phyloP scores from a whole-genome alignment of 257 asterid species.

The Solanum lycopersicoides region DNA sequence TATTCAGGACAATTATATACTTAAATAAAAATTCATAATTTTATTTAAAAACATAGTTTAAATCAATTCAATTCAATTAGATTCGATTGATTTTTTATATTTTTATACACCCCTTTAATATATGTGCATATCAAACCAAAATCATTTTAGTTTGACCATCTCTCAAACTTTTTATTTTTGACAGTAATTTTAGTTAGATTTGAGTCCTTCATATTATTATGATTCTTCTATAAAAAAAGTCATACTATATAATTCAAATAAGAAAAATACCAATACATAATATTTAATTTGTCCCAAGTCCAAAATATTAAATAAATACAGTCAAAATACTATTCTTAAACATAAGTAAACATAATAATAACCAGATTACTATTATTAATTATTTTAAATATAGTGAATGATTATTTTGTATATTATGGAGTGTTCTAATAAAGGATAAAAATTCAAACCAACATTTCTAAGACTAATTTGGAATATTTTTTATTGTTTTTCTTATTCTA shows the following conservation, averaged over 20 bases:
- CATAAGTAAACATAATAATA: no score
- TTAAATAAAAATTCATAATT: no score
- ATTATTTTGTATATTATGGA: no score
- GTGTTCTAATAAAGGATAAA: neutral
- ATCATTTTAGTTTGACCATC: neutral
- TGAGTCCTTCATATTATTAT: neutral
- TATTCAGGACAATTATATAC: no score
- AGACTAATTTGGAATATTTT: neutral
- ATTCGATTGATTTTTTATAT: no score
- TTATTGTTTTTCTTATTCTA: neutral
- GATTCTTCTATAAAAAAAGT: neutral
- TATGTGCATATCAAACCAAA: neutral
- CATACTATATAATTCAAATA: neutral
- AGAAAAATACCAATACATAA: neutral
- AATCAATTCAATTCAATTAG: accelerated
- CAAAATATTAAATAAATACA: no score
- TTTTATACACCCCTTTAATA: no score
- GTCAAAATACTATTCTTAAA: neutral
- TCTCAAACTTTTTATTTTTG: neutral
- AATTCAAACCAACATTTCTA: no score
- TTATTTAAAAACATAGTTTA: no score
- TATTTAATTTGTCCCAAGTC: neutral
- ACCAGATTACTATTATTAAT: no score
- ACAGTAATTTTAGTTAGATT: neutral
- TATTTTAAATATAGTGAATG: neutral